Evolutionary conservation across 2,329 filamentous ascomycete species (phyloP).

Genomic region (Gliomastix tumulicola): DNA sequence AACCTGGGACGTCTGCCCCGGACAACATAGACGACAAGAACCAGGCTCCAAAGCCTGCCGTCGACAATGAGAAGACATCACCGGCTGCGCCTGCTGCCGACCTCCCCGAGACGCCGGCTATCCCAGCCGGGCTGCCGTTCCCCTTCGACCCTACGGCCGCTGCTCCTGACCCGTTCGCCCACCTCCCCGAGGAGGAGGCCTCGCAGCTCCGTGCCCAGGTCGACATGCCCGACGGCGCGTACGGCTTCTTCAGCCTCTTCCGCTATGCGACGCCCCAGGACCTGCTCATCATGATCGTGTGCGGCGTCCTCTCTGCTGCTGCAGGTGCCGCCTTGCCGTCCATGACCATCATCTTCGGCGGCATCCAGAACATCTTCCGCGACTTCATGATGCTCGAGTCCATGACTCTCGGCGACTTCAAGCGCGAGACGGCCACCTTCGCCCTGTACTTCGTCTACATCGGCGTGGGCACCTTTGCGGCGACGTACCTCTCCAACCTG

Average conservation of each 20-base stretch:
- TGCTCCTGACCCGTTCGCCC: constrained; percentile 48
- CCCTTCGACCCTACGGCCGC: too few relatives aligned
- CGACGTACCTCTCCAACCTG: constrained; percentile 72
- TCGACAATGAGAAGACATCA: too few relatives aligned
- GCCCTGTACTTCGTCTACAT: constrained; percentile 84
- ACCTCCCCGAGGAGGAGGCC: constrained; percentile 55
- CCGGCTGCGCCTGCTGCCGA: too few relatives aligned
- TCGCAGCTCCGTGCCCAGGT: constrained; percentile 58
- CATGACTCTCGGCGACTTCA: constrained; percentile 48
- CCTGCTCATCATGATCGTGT: constrained; percentile 53
- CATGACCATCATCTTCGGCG: constrained; percentile 78
- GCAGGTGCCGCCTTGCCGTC: constrained; percentile 72
- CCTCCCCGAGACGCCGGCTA: too few relatives aligned
- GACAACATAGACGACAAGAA: too few relatives aligned
- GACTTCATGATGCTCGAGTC: constrained; percentile 41
- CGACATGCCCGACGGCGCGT: constrained; percentile 35
- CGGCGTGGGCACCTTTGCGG: constrained; percentile 71
- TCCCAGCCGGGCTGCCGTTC: too few relatives aligned
- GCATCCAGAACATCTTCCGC: constrained; percentile 66
- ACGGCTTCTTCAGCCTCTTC: constrained; percentile 53
- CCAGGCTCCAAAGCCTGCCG: too few relatives aligned
- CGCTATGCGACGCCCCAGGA: constrained; percentile 65
- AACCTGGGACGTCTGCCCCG: too few relatives aligned
- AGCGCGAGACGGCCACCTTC: constrained; percentile 49
- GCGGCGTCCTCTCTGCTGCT: constrained; percentile 54